Evolutionary conservation across 495 filamentous ascomycete species (phyloP).

Genomic region (Talaromyces wortmannii): DNA sequence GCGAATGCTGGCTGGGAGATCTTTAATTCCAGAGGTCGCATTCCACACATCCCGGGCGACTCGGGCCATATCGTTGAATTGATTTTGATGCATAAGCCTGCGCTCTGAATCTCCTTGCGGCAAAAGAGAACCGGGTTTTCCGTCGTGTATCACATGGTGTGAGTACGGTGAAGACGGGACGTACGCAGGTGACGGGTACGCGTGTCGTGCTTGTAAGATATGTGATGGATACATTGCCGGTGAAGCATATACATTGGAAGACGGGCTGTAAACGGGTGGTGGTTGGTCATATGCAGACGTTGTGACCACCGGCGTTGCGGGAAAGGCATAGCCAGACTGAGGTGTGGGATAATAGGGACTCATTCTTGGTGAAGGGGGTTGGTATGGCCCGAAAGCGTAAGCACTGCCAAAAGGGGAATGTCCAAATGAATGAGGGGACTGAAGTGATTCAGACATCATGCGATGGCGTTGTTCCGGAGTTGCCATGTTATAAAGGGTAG

Average conservation of each 20-base stretch:
- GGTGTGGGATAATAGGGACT: slow-evolving; percentile 4
- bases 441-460: slow-evolving; percentile 1
- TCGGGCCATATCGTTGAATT: slow-evolving; percentile 52
- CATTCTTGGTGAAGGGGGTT: slow-evolving; percentile 6
- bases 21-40: slow-evolving; percentile 49
- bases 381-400: slow-evolving; percentile 4
- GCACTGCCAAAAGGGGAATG: slow-evolving; percentile 4
- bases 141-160: neutral
- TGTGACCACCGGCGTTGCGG: neutral
- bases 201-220: neutral
- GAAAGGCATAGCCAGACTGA: slow-evolving; percentile 3
- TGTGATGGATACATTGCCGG: slow-evolving; percentile 3
- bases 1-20: slow-evolving; percentile 54
- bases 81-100: slow-evolving; percentile 33
- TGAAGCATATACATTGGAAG: slow-evolving; percentile 11
- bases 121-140: neutral
- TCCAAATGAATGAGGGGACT: slow-evolving; percentile 6
- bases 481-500: slow-evolving; percentile 1
- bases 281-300: neutral
- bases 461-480: slow-evolving; percentile 4
- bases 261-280: slow-evolving; percentile 14
- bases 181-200: slow-evolving; percentile 5
- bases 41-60: slow-evolving; percentile 59
- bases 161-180: slow-evolving; percentile 3
- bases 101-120: slow-evolving; percentile 9